Evolutionary conservation across 2,329 filamentous ascomycete genomes (phyloP).

Genomic region (Phaeosphaeria sp.): DNA sequence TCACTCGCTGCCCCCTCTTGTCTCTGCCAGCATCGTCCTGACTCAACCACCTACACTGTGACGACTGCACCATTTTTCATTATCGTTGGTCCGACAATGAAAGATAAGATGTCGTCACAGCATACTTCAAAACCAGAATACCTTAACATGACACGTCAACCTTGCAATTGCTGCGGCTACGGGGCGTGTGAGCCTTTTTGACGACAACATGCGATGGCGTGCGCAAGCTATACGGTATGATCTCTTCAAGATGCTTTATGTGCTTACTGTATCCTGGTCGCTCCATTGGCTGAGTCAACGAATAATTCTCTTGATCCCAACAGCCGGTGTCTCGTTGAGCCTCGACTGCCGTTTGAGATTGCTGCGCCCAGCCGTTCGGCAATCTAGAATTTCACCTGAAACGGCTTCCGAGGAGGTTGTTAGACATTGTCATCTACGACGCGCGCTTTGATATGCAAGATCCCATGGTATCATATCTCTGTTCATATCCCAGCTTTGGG

Average conservation of each 20-base stretch:
- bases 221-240: not conserved
- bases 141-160: not conserved
- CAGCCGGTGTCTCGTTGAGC: not conserved
- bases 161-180: not conserved
- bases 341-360: not conserved
- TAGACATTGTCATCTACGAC: not conserved
- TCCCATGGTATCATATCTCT: not conserved
- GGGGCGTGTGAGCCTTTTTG: not conserved
- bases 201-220: not conserved
- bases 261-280: not conserved
- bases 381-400: constrained; percentile 5
- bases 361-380: not conserved
- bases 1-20: too few relatives aligned
- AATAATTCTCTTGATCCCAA: not conserved
- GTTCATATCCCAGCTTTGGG: constrained; percentile 3
- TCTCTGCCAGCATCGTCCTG: too few relatives aligned
- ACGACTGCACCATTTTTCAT: too few relatives aligned
- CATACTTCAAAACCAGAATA: too few relatives aligned
- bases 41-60: not conserved
- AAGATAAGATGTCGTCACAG: not conserved
- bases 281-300: not conserved
- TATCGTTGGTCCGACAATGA: too few relatives aligned
- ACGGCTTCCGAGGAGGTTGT: not conserved
- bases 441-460: constrained; percentile 1
- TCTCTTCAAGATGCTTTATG: not conserved